Percentiles rank a stretch among this genome's conserved stretches.
These are phyloP conservation scores for Leersia perrieri DNA, from an alignment of 176 grass and related monocot species.

Conservation along the genomic window DNA sequence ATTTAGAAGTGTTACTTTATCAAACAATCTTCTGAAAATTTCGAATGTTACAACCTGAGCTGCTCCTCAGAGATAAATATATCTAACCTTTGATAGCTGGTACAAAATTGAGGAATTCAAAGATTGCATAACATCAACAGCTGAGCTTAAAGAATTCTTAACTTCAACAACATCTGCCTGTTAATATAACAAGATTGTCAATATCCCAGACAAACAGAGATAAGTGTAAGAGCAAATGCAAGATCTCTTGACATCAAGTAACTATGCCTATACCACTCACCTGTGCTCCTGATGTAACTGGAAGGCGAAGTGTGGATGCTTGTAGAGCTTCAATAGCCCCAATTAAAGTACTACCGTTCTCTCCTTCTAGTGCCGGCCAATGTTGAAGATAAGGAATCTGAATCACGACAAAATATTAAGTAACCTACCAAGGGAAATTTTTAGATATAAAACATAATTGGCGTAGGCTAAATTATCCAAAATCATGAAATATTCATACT, in stretches of 20 bases:
- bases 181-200: conserved; percentile 4
- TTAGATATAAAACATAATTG: background rate
- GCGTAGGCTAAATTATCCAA: background rate
- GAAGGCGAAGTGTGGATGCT: conserved; percentile 58
- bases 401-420: conserved; percentile 12
- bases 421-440: background rate
- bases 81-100: conserved; percentile 56
- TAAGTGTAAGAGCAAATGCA: background rate
- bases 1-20: background rate
- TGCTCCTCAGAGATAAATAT: background rate
- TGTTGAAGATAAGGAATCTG: conserved; percentile 69
- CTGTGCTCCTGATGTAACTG: conserved; percentile 59
- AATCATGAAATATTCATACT: background rate
- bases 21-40: background rate
- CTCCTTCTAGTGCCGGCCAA: conserved; percentile 55
- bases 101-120: conserved; percentile 57
- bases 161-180: conserved; percentile 64
- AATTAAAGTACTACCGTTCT: conserved; percentile 42
- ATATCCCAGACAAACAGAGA: background rate
- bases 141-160: conserved; percentile 76
- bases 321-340: conserved; percentile 56
- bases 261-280: conserved; percentile 25
- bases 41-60: background rate
- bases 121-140: conserved; percentile 75
- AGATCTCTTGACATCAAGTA: conserved; percentile 11